Base-by-base conservation (phyloP, 2,329 filamentous ascomycete genomes). In the Chaetothyriales sp. region DNA sequence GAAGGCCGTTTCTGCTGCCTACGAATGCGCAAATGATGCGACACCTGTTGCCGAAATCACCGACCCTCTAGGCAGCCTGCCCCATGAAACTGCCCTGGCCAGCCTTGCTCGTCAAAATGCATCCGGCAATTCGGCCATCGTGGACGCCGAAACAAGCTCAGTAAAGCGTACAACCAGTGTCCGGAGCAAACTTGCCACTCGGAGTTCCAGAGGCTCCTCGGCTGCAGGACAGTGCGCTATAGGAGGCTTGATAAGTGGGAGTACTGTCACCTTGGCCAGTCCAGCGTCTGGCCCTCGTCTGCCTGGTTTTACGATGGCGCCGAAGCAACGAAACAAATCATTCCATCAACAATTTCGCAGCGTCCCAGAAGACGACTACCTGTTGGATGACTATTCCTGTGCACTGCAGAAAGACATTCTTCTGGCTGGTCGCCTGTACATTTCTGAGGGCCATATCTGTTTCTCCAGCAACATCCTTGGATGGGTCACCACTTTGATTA, bases 391-490 rank as follows among this genome's bases (percentile, higher is more conserved):
- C 66, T 98, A 96, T 66, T 95, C 92, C 66, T 95, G 92, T 65
- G 92, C 92, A 3, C 68, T 98, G 53, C 92, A 98, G 66, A 81
- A 89, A 58, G 93, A 98, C 64, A 98, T 98, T 54, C 77, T 98
- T 36, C 80, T 94, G 5, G 92, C 95, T 59, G 92, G 92, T 5
- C 79, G 92, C 43, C 76, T 98, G 12, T 98, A 98, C 63, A 86
- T 98, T 43, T 96, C 92, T 0, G 92, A 98, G 69, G 89, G 90
- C 9, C 90, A 98, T 64, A 80, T 98, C 46, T 98, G 92, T 71
- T 98, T 98, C 68, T 95, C 89, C 62, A 96, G 92, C 72, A 98
- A 98, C 64, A 98, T 98, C 58, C 78, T 98, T 46, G 92, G 92
- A 49, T 98, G 92, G 92, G 85, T 93, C 19, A 98, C 92, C 0